Base-by-base conservation (phyloP, 2,329 filamentous ascomycete species). In the Xylaria sp. region DNA sequence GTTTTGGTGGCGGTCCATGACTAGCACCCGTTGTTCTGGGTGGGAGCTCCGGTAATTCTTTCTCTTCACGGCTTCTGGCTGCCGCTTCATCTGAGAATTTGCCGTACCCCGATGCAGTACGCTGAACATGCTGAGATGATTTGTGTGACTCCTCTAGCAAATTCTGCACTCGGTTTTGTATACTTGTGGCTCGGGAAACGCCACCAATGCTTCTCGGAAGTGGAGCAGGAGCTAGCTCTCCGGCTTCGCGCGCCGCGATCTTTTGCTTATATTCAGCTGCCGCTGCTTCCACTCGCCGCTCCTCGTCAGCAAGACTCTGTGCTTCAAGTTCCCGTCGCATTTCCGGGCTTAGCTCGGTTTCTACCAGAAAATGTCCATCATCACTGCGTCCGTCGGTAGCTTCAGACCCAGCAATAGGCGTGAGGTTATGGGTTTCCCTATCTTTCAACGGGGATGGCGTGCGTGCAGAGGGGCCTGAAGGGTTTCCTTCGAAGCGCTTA, bases 321-420 rank as follows among this genome's bases (percentile, higher is more conserved):
- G 94, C 90, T 80, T 99, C 96, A 17, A 97, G 85, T 78, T 99
- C 96, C 36, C 96, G 91, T 58, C 93, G 90, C 84, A 96, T 92
- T 79, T 98, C 95, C 0, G 95, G 93, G 0, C 93, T 90, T 76
- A 97, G 81, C 61, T 93, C 90, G 0, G 86, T 85, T 59, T 93
- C 89, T 30, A 90, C 88, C 14, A 88, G 82, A 0, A 86, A 85
- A 54, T 87, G 84, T 5, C 90, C 88, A 72, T 92, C 89, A 75
- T 94, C 91, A 72, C 86, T 91, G 57, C 85, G 84, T 45, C 86
- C 87, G 66, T 90, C 89, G 0, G 92, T 91, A 1, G 89, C 89
- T 76, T 94, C 93, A 0, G 92, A 94, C 11, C 92, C 92, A 4
- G 89, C 88, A 60, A 94, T 93, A 0, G 93, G 91, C 14, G 91